These are phyloP conservation scores for Blastobotrys robertii DNA, from an alignment of 805 yeast genomes.

Conservation along the genomic window DNA sequence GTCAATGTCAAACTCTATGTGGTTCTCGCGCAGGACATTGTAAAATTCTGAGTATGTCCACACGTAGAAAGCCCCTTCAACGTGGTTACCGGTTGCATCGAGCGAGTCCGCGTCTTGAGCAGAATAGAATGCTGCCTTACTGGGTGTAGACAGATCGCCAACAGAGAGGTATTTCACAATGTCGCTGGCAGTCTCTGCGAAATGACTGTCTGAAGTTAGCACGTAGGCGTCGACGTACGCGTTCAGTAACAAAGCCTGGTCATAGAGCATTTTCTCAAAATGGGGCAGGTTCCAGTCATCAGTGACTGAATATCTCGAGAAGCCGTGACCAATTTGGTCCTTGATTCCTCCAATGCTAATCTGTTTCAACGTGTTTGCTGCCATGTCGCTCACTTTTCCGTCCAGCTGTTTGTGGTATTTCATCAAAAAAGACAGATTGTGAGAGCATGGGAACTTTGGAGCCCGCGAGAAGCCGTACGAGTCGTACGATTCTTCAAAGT, in stretches of 20 bases:
- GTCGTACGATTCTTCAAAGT: conserved; percentile 20
- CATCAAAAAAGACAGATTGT: conserved; percentile 21
- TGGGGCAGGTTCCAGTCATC: conserved; percentile 33
- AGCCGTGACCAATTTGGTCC: conserved; percentile 31
- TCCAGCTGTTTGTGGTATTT: conserved; percentile 8
- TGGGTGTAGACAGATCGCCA: conserved; percentile 17
- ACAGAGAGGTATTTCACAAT: conserved; percentile 17
- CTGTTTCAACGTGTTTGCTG: conserved; percentile 20
- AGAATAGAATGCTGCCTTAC: conserved; percentile 24
- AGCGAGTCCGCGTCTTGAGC: conserved; percentile 29
- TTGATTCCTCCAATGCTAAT: conserved; percentile 30
- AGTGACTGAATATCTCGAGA: conserved; percentile 29
- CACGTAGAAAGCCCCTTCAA: conserved; percentile 28
- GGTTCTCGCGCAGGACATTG: conserved; percentile 17
- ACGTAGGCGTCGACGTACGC: conserved; percentile 25
- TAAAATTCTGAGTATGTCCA: conserved; percentile 29
- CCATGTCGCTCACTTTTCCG: conserved; percentile 13
- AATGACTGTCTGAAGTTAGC: conserved; percentile 13
- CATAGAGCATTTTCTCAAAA: conserved; percentile 31
- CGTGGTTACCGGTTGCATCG: conserved; percentile 13
- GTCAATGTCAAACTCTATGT: conserved; percentile 22
- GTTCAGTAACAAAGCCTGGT: conserved; percentile 27
- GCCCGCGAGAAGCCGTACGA: conserved; percentile 25
- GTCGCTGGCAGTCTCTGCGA: conserved; percentile 17
- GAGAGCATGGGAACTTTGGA: conserved; percentile 30